Conservation (phyloP, 352 stramenopile species). For the Halophytophthora batemanensis region DNA sequence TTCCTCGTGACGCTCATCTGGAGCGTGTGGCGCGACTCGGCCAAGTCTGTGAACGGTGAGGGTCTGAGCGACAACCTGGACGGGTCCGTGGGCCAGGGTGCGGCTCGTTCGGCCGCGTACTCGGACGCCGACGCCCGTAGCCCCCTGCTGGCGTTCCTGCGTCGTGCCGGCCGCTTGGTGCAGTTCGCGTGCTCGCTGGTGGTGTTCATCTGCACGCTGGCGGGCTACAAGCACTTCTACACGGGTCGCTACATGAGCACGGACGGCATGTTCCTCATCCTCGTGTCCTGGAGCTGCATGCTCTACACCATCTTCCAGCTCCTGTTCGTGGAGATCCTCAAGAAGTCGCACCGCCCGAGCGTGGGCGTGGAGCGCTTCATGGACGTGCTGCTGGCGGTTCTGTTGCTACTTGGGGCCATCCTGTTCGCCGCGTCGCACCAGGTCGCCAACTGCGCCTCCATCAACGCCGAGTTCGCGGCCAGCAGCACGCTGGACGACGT, state of each 20-base stretch:
- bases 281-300: conserved; percentile 41
- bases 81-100: conserved; percentile 10
- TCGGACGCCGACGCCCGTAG: conserved; percentile 11
- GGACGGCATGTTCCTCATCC: conserved; percentile 36
- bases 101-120: conserved; percentile 11
- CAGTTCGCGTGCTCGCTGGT: conserved; percentile 27
- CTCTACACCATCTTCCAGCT: conserved; percentile 46
- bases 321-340: conserved; percentile 35
- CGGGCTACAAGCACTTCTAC: conserved; percentile 34
- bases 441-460: conserved; percentile 29
- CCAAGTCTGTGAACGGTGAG: no score
- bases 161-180: conserved; percentile 19
- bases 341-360: conserved; percentile 31
- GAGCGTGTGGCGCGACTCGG: conserved; percentile 18
- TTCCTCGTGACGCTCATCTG: conserved; percentile 22
- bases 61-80: neutral
- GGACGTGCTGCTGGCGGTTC: conserved; percentile 30
- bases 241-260: conserved; percentile 40
- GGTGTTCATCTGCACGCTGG: conserved; percentile 23
- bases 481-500: conserved; percentile 15
- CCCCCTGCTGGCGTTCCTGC: conserved; percentile 15
- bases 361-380: conserved; percentile 28
- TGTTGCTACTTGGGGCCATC: conserved; percentile 34
- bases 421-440: conserved; percentile 33
- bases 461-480: conserved; percentile 29